A percentile compares a stretch with the other conserved stretches of the same genome.
Evolutionary conservation across 352 stramenopile genomes (phyloP).

Genomic region (Globisporangium viniferum): DNA sequence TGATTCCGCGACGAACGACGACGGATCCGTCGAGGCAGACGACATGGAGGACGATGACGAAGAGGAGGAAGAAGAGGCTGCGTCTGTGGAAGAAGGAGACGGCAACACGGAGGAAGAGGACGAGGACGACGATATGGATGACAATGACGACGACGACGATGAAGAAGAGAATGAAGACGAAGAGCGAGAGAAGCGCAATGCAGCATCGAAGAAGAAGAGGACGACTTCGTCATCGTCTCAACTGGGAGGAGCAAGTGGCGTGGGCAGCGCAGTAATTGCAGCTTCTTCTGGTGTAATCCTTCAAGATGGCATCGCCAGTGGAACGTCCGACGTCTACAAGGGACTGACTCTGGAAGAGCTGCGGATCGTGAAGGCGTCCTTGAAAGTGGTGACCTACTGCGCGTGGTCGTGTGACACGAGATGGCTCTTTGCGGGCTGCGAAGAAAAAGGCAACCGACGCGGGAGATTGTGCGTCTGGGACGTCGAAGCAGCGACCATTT

Average conservation of each 20-base stretch:
- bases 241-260: no score
- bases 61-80: slow-evolving; percentile 19
- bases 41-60: slow-evolving; percentile 42
- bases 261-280: no score
- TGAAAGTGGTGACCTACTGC: slow-evolving; percentile 66
- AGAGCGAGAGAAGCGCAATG: slow-evolving; percentile 18
- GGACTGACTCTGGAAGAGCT: slow-evolving; percentile 47
- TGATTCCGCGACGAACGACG: slow-evolving; percentile 32
- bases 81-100: slow-evolving; percentile 31
- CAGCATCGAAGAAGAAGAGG: slow-evolving; percentile 2
- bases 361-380: slow-evolving; percentile 38
- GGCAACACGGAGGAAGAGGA: slow-evolving; percentile 21
- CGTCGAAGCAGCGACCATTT: slow-evolving; percentile 48
- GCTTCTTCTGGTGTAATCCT: neutral
- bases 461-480: slow-evolving; percentile 70
- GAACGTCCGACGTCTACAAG: no score
- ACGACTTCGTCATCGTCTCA: neutral
- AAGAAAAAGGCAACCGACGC: slow-evolving; percentile 58
- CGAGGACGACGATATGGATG: neutral
- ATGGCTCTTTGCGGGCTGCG: slow-evolving; percentile 59
- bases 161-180: slow-evolving; percentile 6
- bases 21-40: slow-evolving; percentile 19
- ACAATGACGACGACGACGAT: slow-evolving; percentile 23
- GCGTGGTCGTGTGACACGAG: slow-evolving; percentile 66
- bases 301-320: no score